These are phyloP conservation scores for Cyclotella baltica DNA, from an alignment of 108 stramenopile species.

Conservation along the genomic window DNA sequence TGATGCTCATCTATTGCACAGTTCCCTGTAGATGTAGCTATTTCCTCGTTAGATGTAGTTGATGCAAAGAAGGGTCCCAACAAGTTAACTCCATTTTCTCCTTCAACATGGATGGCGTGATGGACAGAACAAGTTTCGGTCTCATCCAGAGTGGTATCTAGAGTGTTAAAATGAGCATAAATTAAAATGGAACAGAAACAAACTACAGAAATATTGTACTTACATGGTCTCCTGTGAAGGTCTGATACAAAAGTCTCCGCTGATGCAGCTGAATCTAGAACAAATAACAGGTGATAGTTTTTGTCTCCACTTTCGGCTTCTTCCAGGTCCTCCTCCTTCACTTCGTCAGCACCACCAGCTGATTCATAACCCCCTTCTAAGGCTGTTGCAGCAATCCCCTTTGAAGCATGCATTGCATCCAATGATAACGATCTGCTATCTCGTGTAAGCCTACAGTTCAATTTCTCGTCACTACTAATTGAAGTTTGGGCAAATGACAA, in stretches of 20 bases:
- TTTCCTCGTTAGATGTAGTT: slow-evolving; percentile 34
- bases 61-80: slow-evolving; percentile 74
- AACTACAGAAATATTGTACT: no score
- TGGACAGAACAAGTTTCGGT: slow-evolving; percentile 62
- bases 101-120: slow-evolving; percentile 63
- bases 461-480: neutral
- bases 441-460: neutral
- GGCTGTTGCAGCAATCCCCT: neutral
- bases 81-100: slow-evolving; percentile 67
- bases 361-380: neutral
- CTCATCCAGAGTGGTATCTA: slow-evolving; percentile 71
- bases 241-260: slow-evolving; percentile 68
- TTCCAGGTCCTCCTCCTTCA: slow-evolving; percentile 19
- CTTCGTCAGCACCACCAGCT: slow-evolving; percentile 10
- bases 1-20: slow-evolving; percentile 54
- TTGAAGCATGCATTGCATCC: slow-evolving; percentile 6
- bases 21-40: slow-evolving; percentile 5
- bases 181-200: neutral
- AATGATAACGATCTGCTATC: slow-evolving; percentile 34
- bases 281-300: slow-evolving; percentile 62
- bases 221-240: slow-evolving; percentile 68
- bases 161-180: neutral
- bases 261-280: slow-evolving; percentile 58
- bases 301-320: slow-evolving; percentile 24
- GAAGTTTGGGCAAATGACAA: neutral